A percentile compares a stretch with the other conserved stretches of the same genome.
phyloP scores from a whole-genome alignment of 768 basidiomycete genomes.

The Mycena chlorophos region DNA sequence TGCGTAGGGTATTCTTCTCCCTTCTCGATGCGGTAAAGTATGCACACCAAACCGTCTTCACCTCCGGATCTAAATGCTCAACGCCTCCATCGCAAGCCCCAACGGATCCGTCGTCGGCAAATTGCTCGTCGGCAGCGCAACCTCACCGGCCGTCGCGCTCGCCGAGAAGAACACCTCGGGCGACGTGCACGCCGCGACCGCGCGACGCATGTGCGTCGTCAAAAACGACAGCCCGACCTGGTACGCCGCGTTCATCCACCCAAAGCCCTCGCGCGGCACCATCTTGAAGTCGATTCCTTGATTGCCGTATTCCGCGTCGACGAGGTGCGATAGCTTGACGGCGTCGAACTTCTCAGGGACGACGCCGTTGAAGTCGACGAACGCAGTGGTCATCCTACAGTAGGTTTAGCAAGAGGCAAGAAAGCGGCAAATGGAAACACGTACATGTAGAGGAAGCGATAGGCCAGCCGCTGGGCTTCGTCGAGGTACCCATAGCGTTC shows the following conservation, averaged over 20 bases:
- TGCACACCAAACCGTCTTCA: no score
- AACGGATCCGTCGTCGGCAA: constrained; percentile 54
- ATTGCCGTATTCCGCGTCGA: constrained; percentile 96
- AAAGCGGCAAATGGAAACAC: constrained; percentile 6
- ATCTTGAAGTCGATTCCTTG: constrained; percentile 97
- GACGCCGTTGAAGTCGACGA: constrained; percentile 96
- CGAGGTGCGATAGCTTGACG: constrained; percentile 91
- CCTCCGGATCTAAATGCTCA: constrained; percentile 35
- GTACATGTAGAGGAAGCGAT: constrained; percentile 97
- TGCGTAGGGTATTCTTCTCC: no score
- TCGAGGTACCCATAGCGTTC: constrained; percentile 95
- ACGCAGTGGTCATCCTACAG: constrained; percentile 85
- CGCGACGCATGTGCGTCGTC: constrained; percentile 91
- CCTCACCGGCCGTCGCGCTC: constrained; percentile 35
- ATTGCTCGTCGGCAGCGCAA: constrained; percentile 37
- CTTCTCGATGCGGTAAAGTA: no score
- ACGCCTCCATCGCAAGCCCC: constrained; percentile 62
- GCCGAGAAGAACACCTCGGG: constrained; percentile 82
- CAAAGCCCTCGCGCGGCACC: constrained; percentile 96
- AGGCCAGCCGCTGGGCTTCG: constrained; percentile 90
- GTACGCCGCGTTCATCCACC: constrained; percentile 98
- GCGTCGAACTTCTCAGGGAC: constrained; percentile 99
- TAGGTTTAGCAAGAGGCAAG: neutral
- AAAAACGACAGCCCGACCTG: constrained; percentile 96
- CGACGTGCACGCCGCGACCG: constrained; percentile 91